phyloP scores from a whole-genome alignment of 129 eudicot species.

The Rutidosis leptorrhynchoides region DNA sequence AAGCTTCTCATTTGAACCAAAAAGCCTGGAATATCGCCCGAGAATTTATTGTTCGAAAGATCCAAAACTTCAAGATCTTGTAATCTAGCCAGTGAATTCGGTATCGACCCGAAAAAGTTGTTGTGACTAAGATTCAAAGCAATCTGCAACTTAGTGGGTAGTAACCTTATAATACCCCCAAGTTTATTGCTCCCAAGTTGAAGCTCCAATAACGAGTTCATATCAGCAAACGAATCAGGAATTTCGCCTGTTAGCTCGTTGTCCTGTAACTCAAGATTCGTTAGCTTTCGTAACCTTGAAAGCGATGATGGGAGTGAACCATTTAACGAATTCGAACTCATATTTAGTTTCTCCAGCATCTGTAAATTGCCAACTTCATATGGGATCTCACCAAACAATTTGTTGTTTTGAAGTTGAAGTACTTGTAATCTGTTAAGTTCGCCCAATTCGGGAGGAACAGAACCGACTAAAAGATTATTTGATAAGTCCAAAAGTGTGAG shows the following conservation, averaged over 20 bases:
- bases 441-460: conserved; percentile 48
- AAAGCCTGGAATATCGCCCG: conserved; percentile 53
- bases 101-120: conserved; percentile 54
- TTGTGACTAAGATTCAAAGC: conserved; percentile 74
- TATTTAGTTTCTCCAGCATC: conserved; percentile 44
- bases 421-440: conserved; percentile 48
- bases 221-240: conserved; percentile 43
- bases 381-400: conserved; percentile 59
- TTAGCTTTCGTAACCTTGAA: conserved; percentile 42
- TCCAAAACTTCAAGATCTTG: conserved; percentile 63
- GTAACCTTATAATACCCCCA: conserved; percentile 40
- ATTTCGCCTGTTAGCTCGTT: conserved; percentile 58
- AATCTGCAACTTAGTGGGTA: conserved; percentile 58
- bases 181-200: conserved; percentile 71
- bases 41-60: conserved; percentile 65
- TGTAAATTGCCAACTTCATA: conserved; percentile 33
- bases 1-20: conserved; percentile 38
- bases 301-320: conserved; percentile 65
- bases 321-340: conserved; percentile 55
- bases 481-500: conserved; percentile 66
- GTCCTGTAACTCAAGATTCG: conserved; percentile 48
- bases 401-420: conserved; percentile 60
- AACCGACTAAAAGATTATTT: conserved; percentile 43
- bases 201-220: conserved; percentile 56
- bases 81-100: conserved; percentile 33